Base-by-base conservation (phyloP, 805 yeast genomes). In the Blastobotrys americana region DNA sequence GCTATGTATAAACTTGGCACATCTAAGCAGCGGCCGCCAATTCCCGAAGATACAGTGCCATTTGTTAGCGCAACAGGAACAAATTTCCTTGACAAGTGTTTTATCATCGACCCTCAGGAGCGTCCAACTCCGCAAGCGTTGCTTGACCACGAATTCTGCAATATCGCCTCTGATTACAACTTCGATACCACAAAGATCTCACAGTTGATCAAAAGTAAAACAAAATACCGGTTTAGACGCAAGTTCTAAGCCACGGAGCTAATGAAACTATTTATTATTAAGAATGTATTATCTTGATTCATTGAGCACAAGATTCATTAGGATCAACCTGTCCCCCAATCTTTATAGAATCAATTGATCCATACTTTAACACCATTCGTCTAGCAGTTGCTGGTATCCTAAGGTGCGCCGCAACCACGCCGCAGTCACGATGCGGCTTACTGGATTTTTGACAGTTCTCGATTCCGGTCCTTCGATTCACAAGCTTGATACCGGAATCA, bases 1-100 rank as follows among this genome's bases (percentile, higher is more conserved):
- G 98, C 97, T 2, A 85, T 93, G 74, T 83, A 85, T 63, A 85
- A 88, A 65, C 63, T 67, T 5, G 97, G 97, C 3, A 83, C 83
- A 48, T 77, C 88, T 22, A 83, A 86, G 57, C 73, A 81, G 41
- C 94, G 96, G 0, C 98, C 99, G 2, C 98, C 98, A 0, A 88
- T 94, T 41, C 95, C 96, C 0, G 89, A 84, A n/a, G 96, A 88
- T 46, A 82, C 90, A 0, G 60, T 71, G 40, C 79, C 79, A 4
- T 64, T 69, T 49, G 80, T 90, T 41, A 77, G 88, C 1, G 60
- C 58, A 3, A 74, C 66, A 4, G 96, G 95, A 0, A 74, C 76
- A 45, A 72, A 74, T 23, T 93, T 93, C 55, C 65, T 93, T 47
- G 80, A 81, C 52, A 61, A 69, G 44, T 90, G 98, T 58, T 90